These are phyloP conservation scores for Corylus americana DNA, from an alignment of 306 rosid genomes.

Conservation along the genomic window DNA sequence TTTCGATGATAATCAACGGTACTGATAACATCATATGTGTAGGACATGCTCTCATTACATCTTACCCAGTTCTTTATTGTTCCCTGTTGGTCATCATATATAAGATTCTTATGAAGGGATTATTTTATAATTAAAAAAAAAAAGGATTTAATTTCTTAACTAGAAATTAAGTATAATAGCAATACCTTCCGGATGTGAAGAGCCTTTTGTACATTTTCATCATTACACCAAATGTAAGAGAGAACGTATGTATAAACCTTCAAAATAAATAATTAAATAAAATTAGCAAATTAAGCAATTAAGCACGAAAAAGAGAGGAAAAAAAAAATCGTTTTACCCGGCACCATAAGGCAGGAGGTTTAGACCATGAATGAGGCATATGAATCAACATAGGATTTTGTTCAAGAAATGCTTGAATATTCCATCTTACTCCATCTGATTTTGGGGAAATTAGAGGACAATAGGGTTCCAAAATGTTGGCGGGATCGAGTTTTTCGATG, in stretches of 20 bases:
- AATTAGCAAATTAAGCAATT: too few relatives aligned
- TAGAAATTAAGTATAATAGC: not conserved
- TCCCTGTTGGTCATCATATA: not conserved
- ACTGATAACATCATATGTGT: not conserved
- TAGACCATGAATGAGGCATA: slow-evolving; percentile 10
- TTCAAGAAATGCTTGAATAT: not conserved
- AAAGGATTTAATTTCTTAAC: not conserved
- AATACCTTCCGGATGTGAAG: slow-evolving; percentile 27
- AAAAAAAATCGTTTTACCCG: not conserved
- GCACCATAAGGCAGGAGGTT: slow-evolving; percentile 3
- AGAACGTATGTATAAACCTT: slow-evolving; percentile 19
- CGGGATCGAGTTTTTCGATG: slow-evolving; percentile 19
- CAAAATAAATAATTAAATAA: not conserved
- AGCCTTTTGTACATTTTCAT: slow-evolving; percentile 30
- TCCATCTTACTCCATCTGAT: not conserved
- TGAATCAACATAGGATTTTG: not conserved
- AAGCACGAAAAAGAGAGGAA: not conserved
- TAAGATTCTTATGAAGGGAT: not conserved
- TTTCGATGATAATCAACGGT: slow-evolving; percentile 15
- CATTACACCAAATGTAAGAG: slow-evolving; percentile 28
- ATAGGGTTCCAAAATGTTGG: slow-evolving; percentile 39
- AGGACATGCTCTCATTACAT: slow-evolving; percentile 13
- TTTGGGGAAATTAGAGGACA: slow-evolving; percentile 29
- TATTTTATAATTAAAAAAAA: too few relatives aligned
- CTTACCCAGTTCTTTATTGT: slow-evolving; percentile 15